These are phyloP conservation scores for Phytopythium mirpurense DNA, from an alignment of 352 stramenopile species.

Conservation along the genomic window DNA sequence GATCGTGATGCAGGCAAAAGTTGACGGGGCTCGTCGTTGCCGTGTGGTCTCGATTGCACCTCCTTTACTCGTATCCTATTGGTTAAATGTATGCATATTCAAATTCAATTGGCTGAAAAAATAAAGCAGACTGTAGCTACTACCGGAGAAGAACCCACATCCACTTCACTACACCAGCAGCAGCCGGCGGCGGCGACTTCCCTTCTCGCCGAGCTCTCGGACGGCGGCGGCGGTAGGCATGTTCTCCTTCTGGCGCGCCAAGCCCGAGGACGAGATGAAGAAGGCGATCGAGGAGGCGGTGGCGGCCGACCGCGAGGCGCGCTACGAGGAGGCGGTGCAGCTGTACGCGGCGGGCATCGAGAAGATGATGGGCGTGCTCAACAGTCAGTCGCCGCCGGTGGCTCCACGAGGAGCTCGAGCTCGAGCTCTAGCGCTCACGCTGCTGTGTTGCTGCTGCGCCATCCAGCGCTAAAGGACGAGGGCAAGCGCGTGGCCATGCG, in stretches of 20 bases:
- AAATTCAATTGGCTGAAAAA: slow-evolving; percentile 17
- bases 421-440: neutral
- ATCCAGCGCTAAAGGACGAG: slow-evolving; percentile 33
- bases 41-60: slow-evolving; percentile 6
- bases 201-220: no score
- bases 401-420: neutral
- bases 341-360: slow-evolving; percentile 75
- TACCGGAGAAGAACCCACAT: neutral
- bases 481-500: slow-evolving; percentile 24
- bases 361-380: slow-evolving; percentile 42
- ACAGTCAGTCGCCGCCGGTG: neutral
- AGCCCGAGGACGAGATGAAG: slow-evolving; percentile 36
- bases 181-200: no score
- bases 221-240: slow-evolving; percentile 19
- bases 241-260: slow-evolving; percentile 25
- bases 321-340: slow-evolving; percentile 49
- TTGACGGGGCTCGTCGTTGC: no score
- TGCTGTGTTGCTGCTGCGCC: neutral
- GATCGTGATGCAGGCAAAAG: no score
- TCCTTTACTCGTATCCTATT: neutral
- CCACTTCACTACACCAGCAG: neutral
- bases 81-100: slow-evolving; percentile 1
- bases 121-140: slow-evolving; percentile 5
- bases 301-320: slow-evolving; percentile 36
- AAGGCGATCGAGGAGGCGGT: slow-evolving; percentile 49